Base-by-base conservation (phyloP, 2,329 filamentous ascomycete species). In the Gliomastix tumulicola region DNA sequence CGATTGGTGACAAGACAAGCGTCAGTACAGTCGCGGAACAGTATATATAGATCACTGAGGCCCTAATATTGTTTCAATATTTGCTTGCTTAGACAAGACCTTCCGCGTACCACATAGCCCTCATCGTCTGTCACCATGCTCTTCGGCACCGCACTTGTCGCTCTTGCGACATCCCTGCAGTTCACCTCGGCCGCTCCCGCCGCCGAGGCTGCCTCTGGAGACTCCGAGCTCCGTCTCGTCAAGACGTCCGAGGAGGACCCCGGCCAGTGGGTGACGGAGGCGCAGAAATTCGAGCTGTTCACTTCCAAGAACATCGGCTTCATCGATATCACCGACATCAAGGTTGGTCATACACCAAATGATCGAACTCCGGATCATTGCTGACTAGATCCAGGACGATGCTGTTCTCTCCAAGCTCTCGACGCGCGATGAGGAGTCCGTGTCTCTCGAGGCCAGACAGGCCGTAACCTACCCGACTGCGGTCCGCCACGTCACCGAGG, bases 241-340 rank as follows among this genome's bases (percentile, higher is more conserved):
- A 64, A 66, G 54, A 57, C 55, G 1, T 60, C 58, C 2, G 58
- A 59, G 35, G 45, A 52, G 6, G 59, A 63, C 21, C 43, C 51
- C 4, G 63, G 60, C 10, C 50, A 45, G 18, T 66, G 62, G 63
- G 51, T 66, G 12, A 59, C 57, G 10, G 57, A 65, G 32, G 55
- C 61, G 33, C 51, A 66, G 21, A 64, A 60, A 41, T 60, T 59
- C 36, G 50, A 51, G 5, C 36, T 20, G 15, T 45, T 48, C 31
- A 48, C 37, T 7, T 56, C 62, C 23, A 47, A 54, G 17, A 12
- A 12, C 17, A 19, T 10, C 13, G 17, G 22, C 15, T 65, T 28
- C 7, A 28, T 13, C 3, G 25, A 28, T 7, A n/a, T 28, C 25
- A n/a, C 25, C 25, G 25, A 28, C 7, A 28, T 13, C 7, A 28